Percentiles rank a stretch among this genome's conserved stretches.
Conservation (phyloP, 208 protist species). For the Wallacemonas sp. region DNA sequence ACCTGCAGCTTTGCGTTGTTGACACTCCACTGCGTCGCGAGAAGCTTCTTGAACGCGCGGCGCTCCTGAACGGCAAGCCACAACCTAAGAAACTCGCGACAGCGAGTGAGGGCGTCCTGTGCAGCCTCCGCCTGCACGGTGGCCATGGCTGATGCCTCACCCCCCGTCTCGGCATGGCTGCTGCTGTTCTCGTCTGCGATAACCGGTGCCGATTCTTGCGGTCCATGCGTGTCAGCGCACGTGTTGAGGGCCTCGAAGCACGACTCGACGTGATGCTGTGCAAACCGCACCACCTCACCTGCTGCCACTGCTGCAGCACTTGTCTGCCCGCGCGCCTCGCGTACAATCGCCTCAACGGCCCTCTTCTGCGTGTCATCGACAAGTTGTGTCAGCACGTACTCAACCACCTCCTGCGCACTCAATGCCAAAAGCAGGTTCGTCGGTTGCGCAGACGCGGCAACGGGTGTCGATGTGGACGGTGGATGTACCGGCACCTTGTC, state of each 20-base stretch:
- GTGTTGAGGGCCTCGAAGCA: not conserved
- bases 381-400: conserved; percentile 11
- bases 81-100: conserved; percentile 30
- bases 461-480: too few relatives aligned
- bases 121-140: not conserved
- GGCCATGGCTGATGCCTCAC: not conserved
- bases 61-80: conserved; percentile 58
- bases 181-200: too few relatives aligned
- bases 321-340: not conserved
- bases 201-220: too few relatives aligned
- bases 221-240: too few relatives aligned
- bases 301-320: too few relatives aligned
- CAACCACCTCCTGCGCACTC: conserved; percentile 11
- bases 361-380: not conserved
- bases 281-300: not conserved
- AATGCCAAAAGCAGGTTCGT: not conserved
- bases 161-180: not conserved
- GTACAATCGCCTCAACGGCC: not conserved
- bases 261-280: not conserved
- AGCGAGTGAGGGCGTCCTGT: conserved; percentile 9
- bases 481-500: too few relatives aligned
- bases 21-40: conserved; percentile 30
- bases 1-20: conserved; percentile 21
- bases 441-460: not conserved
- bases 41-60: conserved; percentile 19